Conservation (phyloP, 1,139 yeast genomes). For the Yamadazyma atlantica region DNA sequence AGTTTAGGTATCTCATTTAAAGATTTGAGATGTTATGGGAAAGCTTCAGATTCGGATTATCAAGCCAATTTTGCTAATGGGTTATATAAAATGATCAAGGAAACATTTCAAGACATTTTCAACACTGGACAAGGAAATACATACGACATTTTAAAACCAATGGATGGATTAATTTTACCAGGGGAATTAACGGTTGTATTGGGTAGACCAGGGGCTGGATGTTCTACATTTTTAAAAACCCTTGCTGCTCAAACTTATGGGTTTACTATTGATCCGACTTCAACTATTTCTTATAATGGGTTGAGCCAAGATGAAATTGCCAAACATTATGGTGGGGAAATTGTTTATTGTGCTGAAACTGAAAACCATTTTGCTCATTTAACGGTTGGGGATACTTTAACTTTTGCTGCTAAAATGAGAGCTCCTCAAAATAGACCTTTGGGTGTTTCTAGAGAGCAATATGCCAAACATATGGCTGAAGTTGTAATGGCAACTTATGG, state of each 20-base stretch:
- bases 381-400: slow-evolving; percentile 51
- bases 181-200: slow-evolving; percentile 75
- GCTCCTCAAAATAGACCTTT: slow-evolving; percentile 45
- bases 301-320: slow-evolving; percentile 24
- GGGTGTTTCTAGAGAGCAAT: slow-evolving; percentile 37
- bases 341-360: slow-evolving; percentile 52
- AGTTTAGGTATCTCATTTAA: slow-evolving; percentile 71
- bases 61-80: slow-evolving; percentile 69
- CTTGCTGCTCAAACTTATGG: slow-evolving; percentile 72
- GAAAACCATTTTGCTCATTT: slow-evolving; percentile 55
- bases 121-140: slow-evolving; percentile 22
- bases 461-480: slow-evolving; percentile 43
- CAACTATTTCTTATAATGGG: slow-evolving; percentile 37
- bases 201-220: slow-evolving; percentile 85
- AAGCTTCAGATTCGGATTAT: slow-evolving; percentile 75
- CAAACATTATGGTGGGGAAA: slow-evolving; percentile 36
- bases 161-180: slow-evolving; percentile 42
- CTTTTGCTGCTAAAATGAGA: slow-evolving; percentile 42
- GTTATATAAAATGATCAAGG: slow-evolving; percentile 20
- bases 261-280: slow-evolving; percentile 53
- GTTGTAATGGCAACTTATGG: slow-evolving; percentile 47
- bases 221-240: slow-evolving; percentile 72
- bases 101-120: slow-evolving; percentile 32
- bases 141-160: slow-evolving; percentile 31
- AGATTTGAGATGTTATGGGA: slow-evolving; percentile 69